Evolutionary conservation across 139 green algal species (phyloP).

Genomic region (Chlorella sp.): DNA sequence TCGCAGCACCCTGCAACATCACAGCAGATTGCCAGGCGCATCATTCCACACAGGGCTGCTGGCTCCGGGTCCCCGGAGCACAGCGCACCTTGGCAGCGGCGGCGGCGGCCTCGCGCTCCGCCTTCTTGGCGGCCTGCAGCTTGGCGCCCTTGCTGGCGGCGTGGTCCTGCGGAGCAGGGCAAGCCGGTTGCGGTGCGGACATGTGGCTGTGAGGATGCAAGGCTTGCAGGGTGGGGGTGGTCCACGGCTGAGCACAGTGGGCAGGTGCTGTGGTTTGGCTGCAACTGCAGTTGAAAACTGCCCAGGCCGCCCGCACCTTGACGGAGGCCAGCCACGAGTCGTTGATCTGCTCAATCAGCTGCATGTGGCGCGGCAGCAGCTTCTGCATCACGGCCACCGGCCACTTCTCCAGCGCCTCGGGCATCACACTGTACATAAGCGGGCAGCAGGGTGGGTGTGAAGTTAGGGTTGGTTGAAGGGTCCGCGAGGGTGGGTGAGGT

Average conservation of each 20-base stretch:
- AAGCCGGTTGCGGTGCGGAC: background rate
- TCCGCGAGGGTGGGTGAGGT: too few relatives aligned
- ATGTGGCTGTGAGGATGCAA: background rate
- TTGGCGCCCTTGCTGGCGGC: constrained; percentile 17
- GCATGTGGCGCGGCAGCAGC: constrained; percentile 96
- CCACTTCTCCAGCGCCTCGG: constrained; percentile 99
- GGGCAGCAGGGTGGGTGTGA: background rate
- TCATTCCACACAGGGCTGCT: too few relatives aligned
- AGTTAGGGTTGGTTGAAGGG: too few relatives aligned
- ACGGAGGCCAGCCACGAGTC: constrained; percentile 54
- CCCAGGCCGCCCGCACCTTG: constrained; percentile 32
- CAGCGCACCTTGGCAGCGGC: constrained; percentile 10
- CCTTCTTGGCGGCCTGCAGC: constrained; percentile 38
- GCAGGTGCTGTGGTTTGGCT: too few relatives aligned
- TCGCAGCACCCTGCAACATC: too few relatives aligned
- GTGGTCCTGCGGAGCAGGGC: constrained; percentile 3
- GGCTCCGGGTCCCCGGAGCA: background rate
- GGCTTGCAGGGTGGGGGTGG: too few relatives aligned
- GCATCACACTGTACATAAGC: constrained; percentile 76
- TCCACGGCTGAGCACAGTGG: too few relatives aligned
- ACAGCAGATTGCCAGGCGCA: too few relatives aligned
- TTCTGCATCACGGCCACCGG: constrained; percentile 86
- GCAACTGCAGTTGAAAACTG: background rate
- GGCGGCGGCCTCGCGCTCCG: constrained; percentile 31
- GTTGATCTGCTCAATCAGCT: constrained; percentile 94